These are phyloP conservation scores for Pestalotiopsis sp. DNA, from an alignment of 2,329 filamentous ascomycete genomes.

Conservation along the genomic window DNA sequence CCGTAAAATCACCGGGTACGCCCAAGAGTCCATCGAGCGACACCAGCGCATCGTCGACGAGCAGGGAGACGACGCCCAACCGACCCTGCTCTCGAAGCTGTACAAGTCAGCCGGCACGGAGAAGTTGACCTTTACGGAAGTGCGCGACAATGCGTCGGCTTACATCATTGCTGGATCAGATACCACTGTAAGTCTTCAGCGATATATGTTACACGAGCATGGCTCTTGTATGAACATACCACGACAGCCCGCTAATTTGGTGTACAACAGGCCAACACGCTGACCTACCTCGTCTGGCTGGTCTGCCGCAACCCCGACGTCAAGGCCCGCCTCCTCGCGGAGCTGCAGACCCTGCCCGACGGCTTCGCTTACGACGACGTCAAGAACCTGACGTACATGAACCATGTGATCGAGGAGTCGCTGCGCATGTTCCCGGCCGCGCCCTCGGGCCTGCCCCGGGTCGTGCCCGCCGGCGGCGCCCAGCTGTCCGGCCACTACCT, in stretches of 20 bases:
- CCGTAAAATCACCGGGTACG: conserved; percentile 26
- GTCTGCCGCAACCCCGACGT: conserved; percentile 34
- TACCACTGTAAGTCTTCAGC: conserved; percentile 38
- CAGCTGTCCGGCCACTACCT: conserved; percentile 41
- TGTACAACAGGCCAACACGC: conserved; percentile 36
- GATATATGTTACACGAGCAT: neutral
- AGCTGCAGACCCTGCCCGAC: conserved; percentile 36
- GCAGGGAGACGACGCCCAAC: conserved; percentile 19
- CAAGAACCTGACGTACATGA: conserved; percentile 40
- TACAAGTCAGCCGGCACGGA: conserved; percentile 37
- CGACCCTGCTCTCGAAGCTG: conserved; percentile 40
- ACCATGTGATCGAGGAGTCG: conserved; percentile 46
- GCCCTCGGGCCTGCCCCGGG: conserved; percentile 41
- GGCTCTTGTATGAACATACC: neutral
- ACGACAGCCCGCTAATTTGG: too few species aligned
- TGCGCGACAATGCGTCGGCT: conserved; percentile 39
- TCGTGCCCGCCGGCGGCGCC: conserved; percentile 41
- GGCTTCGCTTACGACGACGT: conserved; percentile 36
- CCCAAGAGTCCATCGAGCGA: conserved; percentile 29
- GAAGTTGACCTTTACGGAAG: conserved; percentile 31
- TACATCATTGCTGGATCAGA: conserved; percentile 50
- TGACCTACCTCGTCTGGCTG: conserved; percentile 51
- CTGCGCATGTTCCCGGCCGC: conserved; percentile 46
- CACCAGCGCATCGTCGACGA: conserved; percentile 28
- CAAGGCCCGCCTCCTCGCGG: conserved; percentile 33